A percentile compares a stretch with the other conserved stretches of the same genome.
These are phyloP conservation scores for Amylocystis lapponica DNA, from an alignment of 768 basidiomycete genomes.

Conservation along the genomic window DNA sequence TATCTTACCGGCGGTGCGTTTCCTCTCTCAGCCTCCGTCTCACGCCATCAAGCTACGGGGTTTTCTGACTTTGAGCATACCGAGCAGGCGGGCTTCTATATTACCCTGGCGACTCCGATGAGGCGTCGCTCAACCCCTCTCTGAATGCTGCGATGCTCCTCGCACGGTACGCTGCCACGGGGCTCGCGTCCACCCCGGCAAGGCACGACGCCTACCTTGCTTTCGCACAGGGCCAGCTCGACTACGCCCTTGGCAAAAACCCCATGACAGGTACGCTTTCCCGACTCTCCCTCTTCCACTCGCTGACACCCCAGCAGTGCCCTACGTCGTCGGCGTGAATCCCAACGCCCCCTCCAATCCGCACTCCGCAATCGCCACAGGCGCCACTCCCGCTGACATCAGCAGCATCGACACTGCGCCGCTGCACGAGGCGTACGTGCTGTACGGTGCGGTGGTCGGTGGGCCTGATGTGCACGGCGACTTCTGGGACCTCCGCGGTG, in stretches of 20 bases:
- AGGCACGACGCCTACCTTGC: constrained; percentile 62
- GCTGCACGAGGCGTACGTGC: constrained; percentile 60
- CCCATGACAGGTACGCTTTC: constrained; percentile 73
- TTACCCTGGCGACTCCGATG: constrained; percentile 79
- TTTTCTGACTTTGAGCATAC: neutral
- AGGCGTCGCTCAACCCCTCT: constrained; percentile 78
- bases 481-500: constrained; percentile 81
- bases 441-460: constrained; percentile 87
- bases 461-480: constrained; percentile 74
- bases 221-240: constrained; percentile 72
- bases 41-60: no score
- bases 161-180: constrained; percentile 58
- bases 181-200: constrained; percentile 52
- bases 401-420: constrained; percentile 67
- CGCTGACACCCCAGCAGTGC: constrained; percentile 36
- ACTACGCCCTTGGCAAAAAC: constrained; percentile 84
- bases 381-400: constrained; percentile 57
- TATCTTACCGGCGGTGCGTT: constrained; percentile 56
- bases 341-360: constrained; percentile 90
- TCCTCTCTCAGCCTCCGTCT: neutral
- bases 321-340: constrained; percentile 85
- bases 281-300: no score
- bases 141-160: constrained; percentile 84
- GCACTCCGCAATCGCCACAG: constrained; percentile 85
- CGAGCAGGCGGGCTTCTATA: constrained; percentile 71